A percentile compares a stretch with the other conserved stretches of the same genome.
Conservation (phyloP, 371 early-diverging fungal species). For the Umbelopsis sp. region DNA sequence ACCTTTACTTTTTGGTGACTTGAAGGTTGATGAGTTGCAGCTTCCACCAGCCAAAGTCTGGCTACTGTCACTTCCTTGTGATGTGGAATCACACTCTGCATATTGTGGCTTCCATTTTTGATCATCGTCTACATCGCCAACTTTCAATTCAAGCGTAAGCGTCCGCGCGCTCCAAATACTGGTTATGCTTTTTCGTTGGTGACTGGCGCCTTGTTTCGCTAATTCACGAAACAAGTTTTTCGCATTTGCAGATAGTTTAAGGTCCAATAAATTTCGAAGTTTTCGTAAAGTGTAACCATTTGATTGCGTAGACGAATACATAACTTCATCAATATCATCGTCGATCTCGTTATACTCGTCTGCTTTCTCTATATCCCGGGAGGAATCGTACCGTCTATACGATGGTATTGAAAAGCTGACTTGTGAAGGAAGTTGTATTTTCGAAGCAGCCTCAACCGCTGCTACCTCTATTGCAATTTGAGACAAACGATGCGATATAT, state of each 20-base stretch:
- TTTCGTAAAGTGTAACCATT: not conserved
- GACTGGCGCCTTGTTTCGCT: not conserved
- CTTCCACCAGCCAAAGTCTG: not conserved
- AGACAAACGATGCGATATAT: not conserved
- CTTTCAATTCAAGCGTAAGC: not conserved
- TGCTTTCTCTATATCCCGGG: not conserved
- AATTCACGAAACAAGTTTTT: not conserved
- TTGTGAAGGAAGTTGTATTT: not conserved
- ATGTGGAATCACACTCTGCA: not conserved
- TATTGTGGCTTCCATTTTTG: not conserved
- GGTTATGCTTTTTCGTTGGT: not conserved
- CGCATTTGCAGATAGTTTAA: not conserved
- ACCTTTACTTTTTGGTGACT: slow-evolving; percentile 33
- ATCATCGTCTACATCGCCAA: too few relatives aligned
- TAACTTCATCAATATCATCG: not conserved
- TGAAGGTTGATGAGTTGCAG: too few relatives aligned
- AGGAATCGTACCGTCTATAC: too few relatives aligned
- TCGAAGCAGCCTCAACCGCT: not conserved
- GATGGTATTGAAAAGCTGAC: not conserved
- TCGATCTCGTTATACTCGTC: not conserved
- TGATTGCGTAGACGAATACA: not conserved
- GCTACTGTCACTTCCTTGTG: not conserved
- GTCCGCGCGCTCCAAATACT: not conserved
- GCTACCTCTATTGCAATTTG: not conserved
- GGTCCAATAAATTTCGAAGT: not conserved